phyloP scores from a whole-genome alignment of 2,329 filamentous ascomycete species.

The Tolypocladium cylindrosporum region DNA sequence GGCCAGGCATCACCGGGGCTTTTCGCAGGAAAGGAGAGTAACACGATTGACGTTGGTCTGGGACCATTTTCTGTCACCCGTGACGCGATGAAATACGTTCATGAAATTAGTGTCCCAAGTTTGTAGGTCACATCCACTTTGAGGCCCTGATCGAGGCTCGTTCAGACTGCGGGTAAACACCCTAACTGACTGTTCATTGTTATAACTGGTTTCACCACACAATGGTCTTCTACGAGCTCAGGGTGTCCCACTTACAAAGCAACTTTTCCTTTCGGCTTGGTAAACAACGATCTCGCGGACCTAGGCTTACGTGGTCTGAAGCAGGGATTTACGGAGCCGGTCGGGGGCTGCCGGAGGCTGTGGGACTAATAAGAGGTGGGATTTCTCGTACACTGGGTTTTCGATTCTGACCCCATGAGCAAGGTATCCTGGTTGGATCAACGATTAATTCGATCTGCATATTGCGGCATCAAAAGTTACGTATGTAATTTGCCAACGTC shows the following conservation, averaged over 20 bases:
- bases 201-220: background rate
- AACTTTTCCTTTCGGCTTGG: background rate
- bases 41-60: background rate
- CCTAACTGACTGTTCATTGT: background rate
- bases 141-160: no score
- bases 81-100: background rate
- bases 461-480: no score
- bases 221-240: background rate
- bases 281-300: background rate
- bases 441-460: no score
- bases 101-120: background rate
- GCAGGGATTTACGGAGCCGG: no score
- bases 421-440: no score
- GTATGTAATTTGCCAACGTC: no score
- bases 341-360: no score
- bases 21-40: background rate
- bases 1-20: background rate
- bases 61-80: background rate
- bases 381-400: no score
- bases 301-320: no score
- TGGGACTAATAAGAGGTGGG: no score
- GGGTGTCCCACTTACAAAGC: background rate
- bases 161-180: no score
- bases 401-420: no score
- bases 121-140: background rate